Evolutionary conservation across 768 basidiomycete genomes (phyloP).

Genomic region (Leucocoprinus birnbaumii): DNA sequence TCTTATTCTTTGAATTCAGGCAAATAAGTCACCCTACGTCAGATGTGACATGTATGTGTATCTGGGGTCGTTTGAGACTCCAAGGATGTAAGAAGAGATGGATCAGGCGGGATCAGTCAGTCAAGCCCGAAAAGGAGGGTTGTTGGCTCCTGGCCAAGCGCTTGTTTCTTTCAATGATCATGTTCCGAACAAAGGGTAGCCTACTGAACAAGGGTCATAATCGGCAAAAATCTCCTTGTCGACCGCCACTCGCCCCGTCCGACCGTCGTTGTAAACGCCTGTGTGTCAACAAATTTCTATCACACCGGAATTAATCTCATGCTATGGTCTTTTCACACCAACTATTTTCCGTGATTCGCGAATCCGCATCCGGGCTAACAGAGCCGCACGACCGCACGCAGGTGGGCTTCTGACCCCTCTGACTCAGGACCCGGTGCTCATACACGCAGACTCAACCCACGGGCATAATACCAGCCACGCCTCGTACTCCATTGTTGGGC

Average conservation of each 20-base stretch:
- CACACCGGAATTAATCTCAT: background rate
- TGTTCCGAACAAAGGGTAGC: too few relatives aligned
- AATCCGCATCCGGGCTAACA: background rate
- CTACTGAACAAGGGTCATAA: background rate
- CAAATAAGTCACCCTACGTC: too few relatives aligned
- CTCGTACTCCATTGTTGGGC: background rate
- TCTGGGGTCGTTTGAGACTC: too few relatives aligned
- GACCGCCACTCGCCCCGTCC: background rate
- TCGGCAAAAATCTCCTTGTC: background rate
- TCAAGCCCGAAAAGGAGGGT: too few relatives aligned
- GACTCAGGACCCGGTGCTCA: background rate
- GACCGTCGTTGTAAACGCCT: background rate
- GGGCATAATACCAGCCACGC: background rate
- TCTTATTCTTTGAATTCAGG: too few relatives aligned
- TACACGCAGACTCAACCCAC: background rate
- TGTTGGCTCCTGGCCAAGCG: too few relatives aligned
- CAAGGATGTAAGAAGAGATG: too few relatives aligned
- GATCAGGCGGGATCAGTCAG: too few relatives aligned
- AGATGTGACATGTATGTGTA: too few relatives aligned
- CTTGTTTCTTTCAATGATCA: too few relatives aligned
- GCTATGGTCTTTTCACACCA: background rate
- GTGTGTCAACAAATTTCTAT: background rate
- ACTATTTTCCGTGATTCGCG: conserved; percentile 7
- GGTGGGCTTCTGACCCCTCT: background rate
- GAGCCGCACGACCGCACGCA: background rate